Base-by-base conservation (phyloP, 2,329 filamentous ascomycete genomes). In the Hirsutella rhossiliensis region DNA sequence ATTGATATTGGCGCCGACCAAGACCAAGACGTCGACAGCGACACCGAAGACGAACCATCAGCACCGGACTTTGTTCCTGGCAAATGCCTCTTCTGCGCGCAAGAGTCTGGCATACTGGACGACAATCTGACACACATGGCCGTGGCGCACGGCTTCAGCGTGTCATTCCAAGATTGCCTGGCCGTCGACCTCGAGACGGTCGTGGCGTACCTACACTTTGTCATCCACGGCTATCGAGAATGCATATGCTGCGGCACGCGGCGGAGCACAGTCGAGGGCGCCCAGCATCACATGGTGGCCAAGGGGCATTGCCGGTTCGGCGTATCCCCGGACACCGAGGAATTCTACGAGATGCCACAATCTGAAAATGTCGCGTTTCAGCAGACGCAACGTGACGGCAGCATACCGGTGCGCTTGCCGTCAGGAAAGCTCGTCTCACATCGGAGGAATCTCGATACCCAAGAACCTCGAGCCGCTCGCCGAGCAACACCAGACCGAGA, bases 231-330 rank as follows among this genome's bases (percentile, higher is more conserved):
- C 1, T 74, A 72, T 45, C 58, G 60, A 29, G 70, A 75, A 52
- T 78, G 73, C 47, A 61, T 78, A 27, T 62, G 62, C 17, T 78
- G 74, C 50, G 66, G 67, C 1, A 67, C 62, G 4, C 57, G 63
- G 30, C 62, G 68, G 28, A 54, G 54, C 2, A 69, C 66, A 0
- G 57, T 62, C 0, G 60, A 70, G 42, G 73, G 64, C 0, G 63
- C 68, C 0, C 69, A 71, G 42, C 69, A 73, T 28, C 74, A 75
- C 47, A 76, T 75, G 71, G 47, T 56, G 1, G 63, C 60, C 8
- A 75, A 72, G 36, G 63, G 68, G 0, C 71, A 75, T 47, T 75
- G 71, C 49, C 63, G 57, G 5, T 62, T 73, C 32, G 57, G 69
- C n/a, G 52, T 67, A 0, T 43, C 54, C n/a, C 57, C 60, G 1